phyloP scores from a whole-genome alignment of 176 grass and related monocot genomes.

The Coix lacrymajobi region DNA sequence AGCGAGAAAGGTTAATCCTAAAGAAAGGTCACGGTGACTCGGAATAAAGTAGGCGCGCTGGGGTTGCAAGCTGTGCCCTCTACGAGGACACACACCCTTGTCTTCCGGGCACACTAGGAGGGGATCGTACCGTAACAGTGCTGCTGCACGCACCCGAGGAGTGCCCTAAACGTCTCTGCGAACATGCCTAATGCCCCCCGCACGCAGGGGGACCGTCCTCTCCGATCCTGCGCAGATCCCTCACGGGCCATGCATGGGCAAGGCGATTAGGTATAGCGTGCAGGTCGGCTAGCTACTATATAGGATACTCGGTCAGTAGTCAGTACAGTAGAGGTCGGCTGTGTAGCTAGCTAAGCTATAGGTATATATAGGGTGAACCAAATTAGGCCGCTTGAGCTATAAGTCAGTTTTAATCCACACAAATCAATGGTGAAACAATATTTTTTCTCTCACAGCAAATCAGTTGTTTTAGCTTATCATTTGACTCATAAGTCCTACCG shows the following conservation, averaged over 20 bases:
- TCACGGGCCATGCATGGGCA: not conserved
- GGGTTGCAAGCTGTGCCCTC: constrained; percentile 52
- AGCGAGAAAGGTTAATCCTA: constrained; percentile 50
- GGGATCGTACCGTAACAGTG: not conserved
- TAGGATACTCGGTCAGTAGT: too few relatives aligned
- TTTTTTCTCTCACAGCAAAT: too few relatives aligned
- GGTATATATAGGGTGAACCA: too few relatives aligned
- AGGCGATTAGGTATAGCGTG: too few relatives aligned
- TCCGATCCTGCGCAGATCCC: not conserved
- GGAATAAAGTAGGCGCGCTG: constrained; percentile 44
- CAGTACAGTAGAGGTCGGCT: too few relatives aligned
- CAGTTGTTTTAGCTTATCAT: too few relatives aligned
- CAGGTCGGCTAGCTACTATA: too few relatives aligned
- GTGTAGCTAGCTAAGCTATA: too few relatives aligned
- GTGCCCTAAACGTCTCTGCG: constrained; percentile 38
- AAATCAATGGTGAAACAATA: too few relatives aligned
- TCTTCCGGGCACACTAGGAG: constrained; percentile 44
- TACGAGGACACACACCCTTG: constrained; percentile 51
- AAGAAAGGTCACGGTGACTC: constrained; percentile 48
- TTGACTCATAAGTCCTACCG: too few relatives aligned
- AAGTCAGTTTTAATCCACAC: too few relatives aligned
- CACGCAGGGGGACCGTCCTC: not conserved
- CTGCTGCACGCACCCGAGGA: constrained; percentile 21
- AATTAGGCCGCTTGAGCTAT: too few relatives aligned
- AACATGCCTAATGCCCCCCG: constrained; percentile 7